Evolutionary conservation across 495 filamentous ascomycete genomes (phyloP).

Genomic region (Cladorrhinum samala): DNA sequence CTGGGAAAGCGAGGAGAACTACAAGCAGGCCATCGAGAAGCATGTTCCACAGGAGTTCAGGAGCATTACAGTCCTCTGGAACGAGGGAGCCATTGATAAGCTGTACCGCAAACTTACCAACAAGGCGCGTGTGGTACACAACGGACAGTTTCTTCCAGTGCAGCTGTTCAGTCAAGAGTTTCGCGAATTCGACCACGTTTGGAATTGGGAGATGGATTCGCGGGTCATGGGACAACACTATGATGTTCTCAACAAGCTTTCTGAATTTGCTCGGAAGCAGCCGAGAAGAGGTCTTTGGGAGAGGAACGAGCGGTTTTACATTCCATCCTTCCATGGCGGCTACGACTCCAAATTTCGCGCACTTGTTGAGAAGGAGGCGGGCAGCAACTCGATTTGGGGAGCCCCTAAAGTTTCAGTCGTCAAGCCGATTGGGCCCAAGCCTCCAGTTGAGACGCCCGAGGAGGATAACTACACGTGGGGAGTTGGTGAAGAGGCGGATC

Average conservation of each 20-base stretch:
- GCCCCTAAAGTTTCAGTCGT: conserved; percentile 47
- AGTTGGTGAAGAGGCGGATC: conserved; percentile 68
- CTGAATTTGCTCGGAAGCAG: conserved; percentile 52
- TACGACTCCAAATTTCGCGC: conserved; percentile 49
- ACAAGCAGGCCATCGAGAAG: conserved; percentile 46
- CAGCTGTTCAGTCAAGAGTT: conserved; percentile 62
- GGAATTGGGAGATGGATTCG: conserved; percentile 74
- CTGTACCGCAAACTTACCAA: conserved; percentile 51
- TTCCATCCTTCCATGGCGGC: conserved; percentile 55
- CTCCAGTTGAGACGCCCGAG: conserved; percentile 47
- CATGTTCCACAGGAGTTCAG: conserved; percentile 60
- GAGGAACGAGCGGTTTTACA: conserved; percentile 65
- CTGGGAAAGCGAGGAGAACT: conserved; percentile 46
- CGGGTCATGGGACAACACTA: conserved; percentile 66
- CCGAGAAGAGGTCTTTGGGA: conserved; percentile 70
- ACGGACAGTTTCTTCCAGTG: conserved; percentile 52
- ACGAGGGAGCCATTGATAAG: conserved; percentile 47
- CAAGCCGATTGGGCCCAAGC: conserved; percentile 52
- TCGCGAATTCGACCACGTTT: conserved; percentile 67
- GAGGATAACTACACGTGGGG: conserved; percentile 66
- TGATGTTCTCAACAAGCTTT: conserved; percentile 56
- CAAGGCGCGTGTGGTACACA: conserved; percentile 35
- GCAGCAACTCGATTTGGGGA: conserved; percentile 55
- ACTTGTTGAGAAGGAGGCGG: conserved; percentile 42
- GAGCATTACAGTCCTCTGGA: conserved; percentile 64